These are phyloP conservation scores for Eucalyptus pumila DNA, from an alignment of 345 rosid genomes.

Conservation along the genomic window DNA sequence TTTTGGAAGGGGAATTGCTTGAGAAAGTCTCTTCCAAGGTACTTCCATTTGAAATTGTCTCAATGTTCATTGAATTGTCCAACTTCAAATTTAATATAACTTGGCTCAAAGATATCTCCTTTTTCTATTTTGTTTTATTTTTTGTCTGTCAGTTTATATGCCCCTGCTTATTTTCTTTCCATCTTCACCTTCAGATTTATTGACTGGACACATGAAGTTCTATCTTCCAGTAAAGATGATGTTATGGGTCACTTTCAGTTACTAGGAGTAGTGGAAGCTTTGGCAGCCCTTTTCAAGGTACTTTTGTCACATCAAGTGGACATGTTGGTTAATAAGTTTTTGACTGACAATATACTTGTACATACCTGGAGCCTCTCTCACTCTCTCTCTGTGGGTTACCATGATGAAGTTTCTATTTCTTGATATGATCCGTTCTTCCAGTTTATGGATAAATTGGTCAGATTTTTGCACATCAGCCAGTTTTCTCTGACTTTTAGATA, in stretches of 20 bases:
- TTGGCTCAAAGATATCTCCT: background rate
- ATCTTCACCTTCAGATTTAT: constrained; percentile 38
- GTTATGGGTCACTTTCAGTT: constrained; percentile 51
- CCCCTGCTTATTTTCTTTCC: background rate
- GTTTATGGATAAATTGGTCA: background rate
- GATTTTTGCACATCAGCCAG: background rate
- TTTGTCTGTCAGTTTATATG: background rate
- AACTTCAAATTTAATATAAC: background rate
- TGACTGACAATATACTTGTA: background rate
- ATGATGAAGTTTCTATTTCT: background rate
- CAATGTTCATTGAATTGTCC: background rate
- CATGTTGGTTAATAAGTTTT: background rate
- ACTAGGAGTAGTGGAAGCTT: constrained; percentile 80
- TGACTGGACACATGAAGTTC: constrained; percentile 78
- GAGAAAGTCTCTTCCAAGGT: background rate
- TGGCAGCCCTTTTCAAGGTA: constrained; percentile 94
- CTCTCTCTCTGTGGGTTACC: background rate
- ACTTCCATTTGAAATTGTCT: background rate
- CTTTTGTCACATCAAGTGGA: background rate
- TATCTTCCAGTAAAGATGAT: constrained; percentile 50
- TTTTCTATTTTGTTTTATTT: background rate
- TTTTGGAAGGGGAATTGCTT: background rate
- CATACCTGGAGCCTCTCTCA: background rate
- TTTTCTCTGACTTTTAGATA: background rate
- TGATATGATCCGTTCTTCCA: background rate